Evolutionary conservation across 768 basidiomycete species (phyloP), one percentile per base, ranked within the genome.

Genomic region (Rhodocollybia butyracea): DNA sequence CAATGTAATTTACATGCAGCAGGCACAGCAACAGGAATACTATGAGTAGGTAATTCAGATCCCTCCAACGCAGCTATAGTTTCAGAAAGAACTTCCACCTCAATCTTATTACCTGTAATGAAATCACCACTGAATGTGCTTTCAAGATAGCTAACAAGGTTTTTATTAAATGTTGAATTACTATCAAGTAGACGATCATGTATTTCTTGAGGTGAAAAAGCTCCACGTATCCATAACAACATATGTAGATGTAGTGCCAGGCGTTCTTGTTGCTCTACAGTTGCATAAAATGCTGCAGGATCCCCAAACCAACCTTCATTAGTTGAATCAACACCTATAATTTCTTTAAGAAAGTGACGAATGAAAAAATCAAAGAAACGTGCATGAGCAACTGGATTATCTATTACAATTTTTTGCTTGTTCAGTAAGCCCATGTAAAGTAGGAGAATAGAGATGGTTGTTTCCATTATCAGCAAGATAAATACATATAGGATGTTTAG

Each of bases 181-280:
- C 13, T 6, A 34, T 38, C 26, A 42, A 58, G 45, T 6, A 58
- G 2, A 12, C 27, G 11, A 26, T 54, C 42, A 3, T 34, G 26
- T 8, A 58, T 58, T 46, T 58, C 29, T 30, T 58, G 52, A 1
- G 57, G 57, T 2, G 57, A 50, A 2, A 38, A 8, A 27, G 32
- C 34, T 12, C 38, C 36, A 17, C 3, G 15, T 5, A 67, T 55
- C 65, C 65, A 67, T 19, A 67, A 17, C 2, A 67, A 50, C 41
- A 65, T 6, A 46, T 65, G 65, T 0, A 63, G 45, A 48, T 66
- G 65, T 22, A 66, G 42, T 1, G 64, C 62, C 2, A 61, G 38
- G 4, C 61, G 51, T 19, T 62, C 64, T 48, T 66, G 65, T 19
- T 56, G 43, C 38, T 67, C 63, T 5, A 67, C 66, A 0, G 63